phyloP scores from a whole-genome alignment of 768 basidiomycete species.

The Zangia roseola region DNA sequence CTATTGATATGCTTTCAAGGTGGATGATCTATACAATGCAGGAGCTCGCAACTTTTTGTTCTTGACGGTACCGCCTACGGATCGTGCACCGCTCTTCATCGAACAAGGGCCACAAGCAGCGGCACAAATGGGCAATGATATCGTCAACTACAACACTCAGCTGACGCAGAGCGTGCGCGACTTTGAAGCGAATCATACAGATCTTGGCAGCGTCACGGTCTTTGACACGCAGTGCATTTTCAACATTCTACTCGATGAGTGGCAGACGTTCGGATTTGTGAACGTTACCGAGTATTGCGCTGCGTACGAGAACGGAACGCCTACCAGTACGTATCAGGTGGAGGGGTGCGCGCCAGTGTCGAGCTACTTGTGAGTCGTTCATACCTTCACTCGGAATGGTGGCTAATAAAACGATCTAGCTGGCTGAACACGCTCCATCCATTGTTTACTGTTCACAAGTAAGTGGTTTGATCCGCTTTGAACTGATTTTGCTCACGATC shows the following conservation, averaged over 20 bases:
- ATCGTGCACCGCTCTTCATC: conserved; percentile 54
- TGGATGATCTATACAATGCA: conserved; percentile 20
- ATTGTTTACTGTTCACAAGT: conserved; percentile 63
- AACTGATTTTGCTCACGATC: neutral
- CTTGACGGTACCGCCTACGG: conserved; percentile 59
- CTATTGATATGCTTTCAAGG: conserved; percentile 1
- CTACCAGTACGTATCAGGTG: conserved; percentile 50
- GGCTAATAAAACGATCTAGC: conserved; percentile 30
- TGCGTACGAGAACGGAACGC: conserved; percentile 59
- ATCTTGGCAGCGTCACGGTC: conserved; percentile 45
- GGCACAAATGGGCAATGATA: conserved; percentile 30
- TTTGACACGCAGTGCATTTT: conserved; percentile 61
- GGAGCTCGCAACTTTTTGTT: conserved; percentile 65
- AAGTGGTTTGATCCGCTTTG: conserved; percentile 18
- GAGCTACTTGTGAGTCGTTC: conserved; percentile 56
- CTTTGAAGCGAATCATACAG: conserved; percentile 43
- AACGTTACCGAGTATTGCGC: conserved; percentile 59
- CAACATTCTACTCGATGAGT: conserved; percentile 54
- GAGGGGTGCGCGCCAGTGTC: conserved; percentile 60
- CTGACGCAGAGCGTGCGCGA: conserved; percentile 36
- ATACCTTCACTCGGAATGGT: neutral
- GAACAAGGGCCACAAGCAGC: conserved; percentile 34
- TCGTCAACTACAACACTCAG: conserved; percentile 52
- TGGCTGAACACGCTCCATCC: conserved; percentile 65
- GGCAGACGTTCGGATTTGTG: conserved; percentile 52